These are phyloP conservation scores for Melanopsichium pennsylvanicum DNA, from an alignment of 1,284 basidiomycete genomes.

Conservation along the genomic window DNA sequence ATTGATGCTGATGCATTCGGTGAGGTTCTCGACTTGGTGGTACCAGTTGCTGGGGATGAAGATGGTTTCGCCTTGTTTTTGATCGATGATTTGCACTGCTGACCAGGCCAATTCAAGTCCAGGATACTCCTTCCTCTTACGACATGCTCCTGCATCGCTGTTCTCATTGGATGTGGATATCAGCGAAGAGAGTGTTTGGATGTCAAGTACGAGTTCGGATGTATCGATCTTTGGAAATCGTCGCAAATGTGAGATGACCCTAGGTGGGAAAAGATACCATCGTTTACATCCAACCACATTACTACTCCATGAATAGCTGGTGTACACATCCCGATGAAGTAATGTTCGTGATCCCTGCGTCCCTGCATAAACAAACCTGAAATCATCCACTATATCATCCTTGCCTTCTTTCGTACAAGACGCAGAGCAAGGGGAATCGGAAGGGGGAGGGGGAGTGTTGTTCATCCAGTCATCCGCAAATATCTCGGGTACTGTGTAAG, in stretches of 20 bases:
- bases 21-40: slow-evolving; percentile 64
- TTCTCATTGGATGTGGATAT: background rate
- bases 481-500: slow-evolving; percentile 68
- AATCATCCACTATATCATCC: slow-evolving; percentile 66
- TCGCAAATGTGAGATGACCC: slow-evolving; percentile 57
- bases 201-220: slow-evolving; percentile 50
- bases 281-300: slow-evolving; percentile 70
- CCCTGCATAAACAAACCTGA: slow-evolving; percentile 65
- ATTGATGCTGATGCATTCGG: slow-evolving; percentile 56
- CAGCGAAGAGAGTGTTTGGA: slow-evolving; percentile 4
- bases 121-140: slow-evolving; percentile 1
- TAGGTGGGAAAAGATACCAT: slow-evolving; percentile 71
- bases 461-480: slow-evolving; percentile 70
- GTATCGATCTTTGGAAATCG: slow-evolving; percentile 56
- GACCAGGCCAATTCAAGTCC: slow-evolving; percentile 3
- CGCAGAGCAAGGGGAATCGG: too few species aligned
- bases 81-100: slow-evolving; percentile 15
- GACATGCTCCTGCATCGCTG: too few species aligned
- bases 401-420: too few species aligned
- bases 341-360: slow-evolving; percentile 36
- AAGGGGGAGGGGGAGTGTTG: slow-evolving; percentile 45
- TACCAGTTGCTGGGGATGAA: slow-evolving; percentile 64
- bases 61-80: slow-evolving; percentile 50
- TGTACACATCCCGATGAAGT: slow-evolving; percentile 66
- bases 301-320: slow-evolving; percentile 71